A percentile compares a stretch with the other conserved stretches of the same genome.
Conservation (phyloP, 768 basidiomycete genomes). For the Lactarius trivialis region DNA sequence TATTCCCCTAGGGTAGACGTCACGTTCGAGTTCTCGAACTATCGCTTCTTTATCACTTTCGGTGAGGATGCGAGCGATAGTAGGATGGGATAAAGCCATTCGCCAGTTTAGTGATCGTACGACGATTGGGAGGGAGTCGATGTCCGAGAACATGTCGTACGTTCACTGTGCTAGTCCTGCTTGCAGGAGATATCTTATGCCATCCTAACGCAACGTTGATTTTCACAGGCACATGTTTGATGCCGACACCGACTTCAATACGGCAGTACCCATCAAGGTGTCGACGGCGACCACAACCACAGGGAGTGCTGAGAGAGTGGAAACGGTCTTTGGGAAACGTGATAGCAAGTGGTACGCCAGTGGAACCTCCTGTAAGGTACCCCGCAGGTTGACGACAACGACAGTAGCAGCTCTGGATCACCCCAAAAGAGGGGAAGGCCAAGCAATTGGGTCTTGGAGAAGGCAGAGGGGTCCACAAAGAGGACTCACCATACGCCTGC, state of each 20-base stretch:
- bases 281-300: neutral
- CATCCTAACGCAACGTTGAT: neutral
- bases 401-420: neutral
- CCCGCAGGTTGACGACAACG: neutral
- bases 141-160: neutral
- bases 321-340: neutral
- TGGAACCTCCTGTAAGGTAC: neutral
- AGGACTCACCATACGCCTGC: neutral
- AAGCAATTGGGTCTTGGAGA: neutral
- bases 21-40: no score
- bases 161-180: neutral
- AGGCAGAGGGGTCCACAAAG: neutral
- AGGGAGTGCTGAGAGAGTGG: neutral
- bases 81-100: no score
- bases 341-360: neutral
- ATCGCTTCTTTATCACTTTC: no score
- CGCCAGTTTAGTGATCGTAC: no score
- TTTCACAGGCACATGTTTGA: neutral
- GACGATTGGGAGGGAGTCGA: no score
- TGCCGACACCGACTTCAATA: neutral
- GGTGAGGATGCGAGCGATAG: no score
- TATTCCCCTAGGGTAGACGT: no score
- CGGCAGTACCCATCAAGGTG: neutral
- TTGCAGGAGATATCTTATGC: neutral
- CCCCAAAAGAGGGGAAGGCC: neutral